A percentile compares a stretch with the other conserved stretches of the same genome.
phyloP scores from a whole-genome alignment of 257 asterid species.

The Nicotiana undulata region DNA sequence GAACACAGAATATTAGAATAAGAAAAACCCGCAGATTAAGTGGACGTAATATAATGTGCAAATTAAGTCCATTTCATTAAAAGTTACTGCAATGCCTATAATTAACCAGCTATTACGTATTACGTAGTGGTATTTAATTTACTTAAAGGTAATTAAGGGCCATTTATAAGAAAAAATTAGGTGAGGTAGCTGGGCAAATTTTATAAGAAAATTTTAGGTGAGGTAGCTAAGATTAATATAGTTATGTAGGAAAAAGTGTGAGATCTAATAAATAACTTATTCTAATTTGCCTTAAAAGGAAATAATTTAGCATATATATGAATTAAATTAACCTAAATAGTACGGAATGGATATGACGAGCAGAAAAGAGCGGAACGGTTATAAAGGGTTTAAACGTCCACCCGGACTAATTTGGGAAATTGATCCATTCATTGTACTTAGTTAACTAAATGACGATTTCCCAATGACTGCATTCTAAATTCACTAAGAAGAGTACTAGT shows the following conservation, averaged over 20 bases:
- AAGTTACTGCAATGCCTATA: no score
- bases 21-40: neutral
- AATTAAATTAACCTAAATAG: neutral
- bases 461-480: no score
- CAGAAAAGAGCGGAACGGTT: no score
- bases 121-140: no score
- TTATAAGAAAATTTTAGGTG: no score
- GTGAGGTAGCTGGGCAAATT: no score
- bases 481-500: no score
- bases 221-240: neutral
- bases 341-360: no score
- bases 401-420: neutral
- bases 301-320: neutral
- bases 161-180: no score
- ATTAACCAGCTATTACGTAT: no score
- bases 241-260: neutral
- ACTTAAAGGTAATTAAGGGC: no score
- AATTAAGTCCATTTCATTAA: neutral
- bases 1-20: neutral
- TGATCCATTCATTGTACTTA: neutral
- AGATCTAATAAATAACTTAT: neutral
- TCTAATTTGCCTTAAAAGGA: neutral
- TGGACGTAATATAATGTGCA: neutral
- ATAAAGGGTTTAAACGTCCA: neutral
- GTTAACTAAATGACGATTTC: no score